Percentiles rank a stretch among this genome's conserved stretches.
phyloP scores from a whole-genome alignment of 2,329 filamentous ascomycete species.

The Fusarium gaditjirri region DNA sequence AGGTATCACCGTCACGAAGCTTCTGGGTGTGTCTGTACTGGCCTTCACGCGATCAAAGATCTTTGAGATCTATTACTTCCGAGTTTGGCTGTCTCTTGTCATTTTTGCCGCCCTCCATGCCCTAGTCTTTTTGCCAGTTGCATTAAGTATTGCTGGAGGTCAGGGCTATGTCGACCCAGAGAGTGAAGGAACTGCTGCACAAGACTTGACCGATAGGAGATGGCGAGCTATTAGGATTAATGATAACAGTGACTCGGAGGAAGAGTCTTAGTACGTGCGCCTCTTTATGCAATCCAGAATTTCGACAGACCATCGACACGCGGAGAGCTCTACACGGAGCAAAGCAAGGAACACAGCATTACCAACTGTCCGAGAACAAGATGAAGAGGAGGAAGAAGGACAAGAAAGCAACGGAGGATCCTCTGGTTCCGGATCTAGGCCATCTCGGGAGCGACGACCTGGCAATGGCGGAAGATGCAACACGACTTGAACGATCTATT shows the following conservation, averaged over 20 bases:
- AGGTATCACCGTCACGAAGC: constrained; percentile 95
- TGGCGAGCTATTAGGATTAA: constrained; percentile 83
- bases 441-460: neutral
- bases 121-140: constrained; percentile 89
- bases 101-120: constrained; percentile 90
- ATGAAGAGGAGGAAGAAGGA: neutral
- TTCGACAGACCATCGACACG: neutral
- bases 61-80: constrained; percentile 99
- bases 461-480: neutral
- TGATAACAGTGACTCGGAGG: constrained; percentile 79
- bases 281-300: neutral
- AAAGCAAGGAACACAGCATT: neutral
- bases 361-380: neutral
- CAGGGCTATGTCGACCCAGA: constrained; percentile 89
- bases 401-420: neutral
- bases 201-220: constrained; percentile 82
- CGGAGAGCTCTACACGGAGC: neutral
- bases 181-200: constrained; percentile 86
- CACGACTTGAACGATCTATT: neutral
- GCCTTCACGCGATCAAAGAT: constrained; percentile 98
- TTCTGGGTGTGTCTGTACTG: constrained; percentile 89
- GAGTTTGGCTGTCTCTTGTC: constrained; percentile 93
- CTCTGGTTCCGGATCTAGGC: neutral
- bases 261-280: constrained; percentile 58
- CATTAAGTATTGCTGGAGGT: constrained; percentile 85